A percentile compares a stretch with the other conserved stretches of the same genome.
phyloP scores from a whole-genome alignment of 352 stramenopile species.

The Phytophthora vignae region DNA sequence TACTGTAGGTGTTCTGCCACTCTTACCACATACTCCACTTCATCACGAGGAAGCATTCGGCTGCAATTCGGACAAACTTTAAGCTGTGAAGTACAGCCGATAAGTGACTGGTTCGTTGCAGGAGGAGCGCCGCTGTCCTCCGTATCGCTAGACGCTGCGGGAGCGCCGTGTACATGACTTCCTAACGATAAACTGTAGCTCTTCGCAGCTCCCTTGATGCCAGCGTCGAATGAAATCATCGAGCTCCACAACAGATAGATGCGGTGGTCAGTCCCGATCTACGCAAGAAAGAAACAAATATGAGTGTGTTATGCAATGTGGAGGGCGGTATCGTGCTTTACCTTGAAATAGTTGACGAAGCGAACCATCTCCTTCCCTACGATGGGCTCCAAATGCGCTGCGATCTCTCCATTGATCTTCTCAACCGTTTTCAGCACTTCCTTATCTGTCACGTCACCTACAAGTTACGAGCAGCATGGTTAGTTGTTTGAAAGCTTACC shows the following conservation, averaged over 20 bases:
- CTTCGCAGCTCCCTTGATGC: constrained; percentile 51
- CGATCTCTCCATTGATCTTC: constrained; percentile 66
- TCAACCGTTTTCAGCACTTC: constrained; percentile 56
- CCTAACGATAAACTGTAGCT: constrained; percentile 51
- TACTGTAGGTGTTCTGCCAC: neutral
- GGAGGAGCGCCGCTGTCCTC: constrained; percentile 3
- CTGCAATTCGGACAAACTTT: constrained; percentile 56
- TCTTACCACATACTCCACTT: constrained; percentile 58
- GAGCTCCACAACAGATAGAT: constrained; percentile 80
- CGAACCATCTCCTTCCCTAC: constrained; percentile 67
- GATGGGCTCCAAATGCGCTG: constrained; percentile 62
- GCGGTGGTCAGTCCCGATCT: constrained; percentile 66
- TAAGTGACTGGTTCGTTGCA: constrained; percentile 21
- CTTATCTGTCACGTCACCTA: constrained; percentile 66
- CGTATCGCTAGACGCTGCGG: neutral
- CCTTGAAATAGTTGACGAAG: constrained; percentile 77
- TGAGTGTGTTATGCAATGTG: constrained; percentile 1
- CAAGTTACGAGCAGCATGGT: neutral
- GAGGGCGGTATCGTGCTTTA: constrained; percentile 17
- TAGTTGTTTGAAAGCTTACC: neutral
- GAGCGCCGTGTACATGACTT: constrained; percentile 10
- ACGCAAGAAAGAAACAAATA: neutral
- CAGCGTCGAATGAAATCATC: constrained; percentile 70
- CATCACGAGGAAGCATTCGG: constrained; percentile 40
- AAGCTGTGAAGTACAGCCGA: constrained; percentile 42